These are phyloP conservation scores for Colletotrichum phormii DNA, from an alignment of 2,329 filamentous ascomycete genomes.

Conservation along the genomic window DNA sequence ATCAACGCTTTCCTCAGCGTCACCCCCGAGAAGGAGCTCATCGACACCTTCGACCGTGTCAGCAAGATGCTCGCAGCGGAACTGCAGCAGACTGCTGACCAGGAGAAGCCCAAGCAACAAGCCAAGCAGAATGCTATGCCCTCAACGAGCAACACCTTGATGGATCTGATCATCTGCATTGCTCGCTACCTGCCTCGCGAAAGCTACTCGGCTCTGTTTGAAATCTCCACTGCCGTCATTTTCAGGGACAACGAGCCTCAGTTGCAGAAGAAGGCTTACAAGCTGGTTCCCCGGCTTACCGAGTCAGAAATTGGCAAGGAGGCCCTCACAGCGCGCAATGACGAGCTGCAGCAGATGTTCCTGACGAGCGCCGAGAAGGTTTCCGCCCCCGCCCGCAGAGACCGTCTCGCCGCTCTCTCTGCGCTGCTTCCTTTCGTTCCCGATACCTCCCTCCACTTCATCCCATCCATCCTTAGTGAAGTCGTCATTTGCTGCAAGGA, in stretches of 20 bases:
- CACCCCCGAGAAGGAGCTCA: slow-evolving; percentile 80
- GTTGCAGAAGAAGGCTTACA: slow-evolving; percentile 98
- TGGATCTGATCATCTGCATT: slow-evolving; percentile 97
- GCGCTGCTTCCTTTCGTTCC: slow-evolving; percentile 85
- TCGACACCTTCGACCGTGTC: slow-evolving; percentile 89
- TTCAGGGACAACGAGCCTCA: slow-evolving; percentile 87
- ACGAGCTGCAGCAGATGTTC: slow-evolving; percentile 85
- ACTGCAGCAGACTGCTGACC: slow-evolving; percentile 64
- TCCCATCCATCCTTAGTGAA: slow-evolving; percentile 90
- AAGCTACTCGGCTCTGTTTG: slow-evolving; percentile 87
- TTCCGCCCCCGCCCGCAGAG: slow-evolving; percentile 85
- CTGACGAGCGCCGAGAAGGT: slow-evolving; percentile 85
- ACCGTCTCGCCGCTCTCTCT: slow-evolving; percentile 85
- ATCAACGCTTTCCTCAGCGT: slow-evolving; percentile 96
- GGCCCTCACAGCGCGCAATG: slow-evolving; percentile 81
- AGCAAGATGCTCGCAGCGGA: slow-evolving; percentile 84
- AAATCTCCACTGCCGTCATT: slow-evolving; percentile 85
- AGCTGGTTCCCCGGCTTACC: slow-evolving; percentile 90
- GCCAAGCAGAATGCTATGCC: slow-evolving; percentile 79
- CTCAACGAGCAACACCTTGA: slow-evolving; percentile 91
- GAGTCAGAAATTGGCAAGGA: slow-evolving; percentile 80
- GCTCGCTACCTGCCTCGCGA: slow-evolving; percentile 90
- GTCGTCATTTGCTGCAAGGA: slow-evolving; percentile 98
- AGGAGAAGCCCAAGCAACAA: slow-evolving; percentile 72
- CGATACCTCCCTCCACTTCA: slow-evolving; percentile 85